Conservation (phyloP, 1,139 yeast species). For the Kodamaea alishanica region DNA sequence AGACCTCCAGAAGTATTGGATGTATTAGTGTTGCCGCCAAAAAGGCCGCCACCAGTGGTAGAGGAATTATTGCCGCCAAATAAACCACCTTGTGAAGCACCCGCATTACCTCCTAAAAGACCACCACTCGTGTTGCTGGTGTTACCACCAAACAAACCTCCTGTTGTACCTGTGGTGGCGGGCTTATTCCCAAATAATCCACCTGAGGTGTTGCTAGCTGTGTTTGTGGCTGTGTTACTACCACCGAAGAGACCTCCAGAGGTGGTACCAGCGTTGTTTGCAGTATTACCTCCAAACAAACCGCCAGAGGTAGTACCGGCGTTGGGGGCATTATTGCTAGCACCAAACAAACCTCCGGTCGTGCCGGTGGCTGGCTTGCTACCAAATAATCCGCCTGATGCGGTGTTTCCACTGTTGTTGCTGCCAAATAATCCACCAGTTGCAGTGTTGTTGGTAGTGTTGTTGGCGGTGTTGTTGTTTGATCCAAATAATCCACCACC, state of each 20-base stretch:
- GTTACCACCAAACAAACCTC: slow-evolving; percentile 15
- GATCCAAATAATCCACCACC: slow-evolving; percentile 11
- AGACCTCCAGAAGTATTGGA: slow-evolving; percentile 12
- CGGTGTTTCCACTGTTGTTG: slow-evolving; percentile 9
- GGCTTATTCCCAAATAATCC: slow-evolving; percentile 11
- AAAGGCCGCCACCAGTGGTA: slow-evolving; percentile 13
- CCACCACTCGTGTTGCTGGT: slow-evolving; percentile 6
- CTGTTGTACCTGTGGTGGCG: slow-evolving; percentile 8
- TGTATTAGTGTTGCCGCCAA: slow-evolving; percentile 9
- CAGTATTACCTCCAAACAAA: slow-evolving; percentile 18
- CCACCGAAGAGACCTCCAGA: slow-evolving; percentile 14
- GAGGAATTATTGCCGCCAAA: slow-evolving; percentile 11
- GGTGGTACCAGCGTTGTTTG: slow-evolving; percentile 1
- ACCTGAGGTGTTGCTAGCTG: slow-evolving; percentile 5
- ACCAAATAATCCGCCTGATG: slow-evolving; percentile 31
- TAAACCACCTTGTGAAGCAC: slow-evolving; percentile 9
- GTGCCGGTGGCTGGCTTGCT: slow-evolving; percentile 13
- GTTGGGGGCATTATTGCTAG: slow-evolving; percentile 20
- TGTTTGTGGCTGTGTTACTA: slow-evolving; percentile 2
- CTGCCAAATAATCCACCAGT: slow-evolving; percentile 12
- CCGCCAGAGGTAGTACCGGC: slow-evolving; percentile 22
- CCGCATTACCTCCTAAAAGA: no score
- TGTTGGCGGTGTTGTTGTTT: slow-evolving; percentile 4
- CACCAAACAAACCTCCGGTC: slow-evolving; percentile 15
- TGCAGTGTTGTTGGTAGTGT: slow-evolving; percentile 5